Conservation (phyloP, 1,139 yeast genomes). For the Meyerozyma sp. region DNA sequence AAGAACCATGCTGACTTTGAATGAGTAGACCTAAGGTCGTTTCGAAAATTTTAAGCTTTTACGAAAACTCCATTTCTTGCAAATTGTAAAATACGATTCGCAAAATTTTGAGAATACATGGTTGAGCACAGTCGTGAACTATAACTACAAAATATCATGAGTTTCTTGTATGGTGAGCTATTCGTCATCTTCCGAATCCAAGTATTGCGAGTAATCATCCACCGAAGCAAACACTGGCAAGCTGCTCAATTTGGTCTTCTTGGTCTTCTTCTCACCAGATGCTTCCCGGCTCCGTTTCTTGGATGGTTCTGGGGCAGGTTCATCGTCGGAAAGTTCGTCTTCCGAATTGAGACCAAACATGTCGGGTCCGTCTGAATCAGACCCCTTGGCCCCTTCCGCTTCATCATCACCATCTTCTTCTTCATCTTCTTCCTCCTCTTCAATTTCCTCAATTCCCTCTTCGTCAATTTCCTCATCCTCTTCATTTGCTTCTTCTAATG, state of each 20-base stretch:
- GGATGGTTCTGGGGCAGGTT: conserved; percentile 11
- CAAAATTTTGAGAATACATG: background rate
- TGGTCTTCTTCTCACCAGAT: conserved; percentile 27
- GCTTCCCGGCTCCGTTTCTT: conserved; percentile 15
- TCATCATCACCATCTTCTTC: conserved; percentile 18
- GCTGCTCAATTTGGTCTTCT: conserved; percentile 57
- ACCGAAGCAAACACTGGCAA: conserved; percentile 87
- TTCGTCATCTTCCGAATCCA: conserved; percentile 59
- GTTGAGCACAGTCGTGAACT: no score
- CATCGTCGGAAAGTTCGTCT: conserved; percentile 37
- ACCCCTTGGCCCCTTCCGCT: conserved; percentile 13
- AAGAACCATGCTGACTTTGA: background rate
- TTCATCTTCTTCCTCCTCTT: conserved; percentile 23
- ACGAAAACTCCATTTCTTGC: background rate
- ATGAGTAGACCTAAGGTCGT: no score
- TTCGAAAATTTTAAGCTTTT: background rate
- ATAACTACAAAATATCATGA: no score
- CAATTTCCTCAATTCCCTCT: conserved; percentile 14
- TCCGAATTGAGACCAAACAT: conserved; percentile 29
- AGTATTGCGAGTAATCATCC: conserved; percentile 78
- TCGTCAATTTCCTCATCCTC: conserved; percentile 17
- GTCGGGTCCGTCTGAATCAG: conserved; percentile 17
- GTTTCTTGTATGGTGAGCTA: conserved; percentile 5
- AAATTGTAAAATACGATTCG: background rate
- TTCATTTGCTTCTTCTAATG: conserved; percentile 27